These are phyloP conservation scores for Boletus semigastroideus DNA, from an alignment of 1,284 basidiomycete species.

Conservation along the genomic window DNA sequence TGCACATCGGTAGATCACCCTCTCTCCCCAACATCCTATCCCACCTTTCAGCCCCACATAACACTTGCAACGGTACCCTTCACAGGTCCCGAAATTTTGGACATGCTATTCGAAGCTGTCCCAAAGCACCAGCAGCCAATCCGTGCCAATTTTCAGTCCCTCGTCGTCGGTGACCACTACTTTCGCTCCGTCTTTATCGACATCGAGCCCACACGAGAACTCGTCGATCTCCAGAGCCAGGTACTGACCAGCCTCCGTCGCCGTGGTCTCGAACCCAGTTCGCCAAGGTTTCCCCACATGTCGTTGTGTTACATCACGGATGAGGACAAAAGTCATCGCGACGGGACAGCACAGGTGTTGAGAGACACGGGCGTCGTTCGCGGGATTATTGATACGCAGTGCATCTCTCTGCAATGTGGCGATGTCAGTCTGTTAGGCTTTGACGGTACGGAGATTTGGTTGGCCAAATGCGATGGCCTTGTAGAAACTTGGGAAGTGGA, in stretches of 20 bases:
- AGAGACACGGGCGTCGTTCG: conserved; percentile 35
- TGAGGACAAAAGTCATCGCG: conserved; percentile 46
- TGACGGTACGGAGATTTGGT: conserved; percentile 57
- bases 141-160: conserved; percentile 44
- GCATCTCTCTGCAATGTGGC: conserved; percentile 34
- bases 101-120: conserved; percentile 42
- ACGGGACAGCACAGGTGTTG: conserved; percentile 37
- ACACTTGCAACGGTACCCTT: conserved; percentile 57
- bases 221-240: conserved; percentile 48
- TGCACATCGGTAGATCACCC: conserved; percentile 13
- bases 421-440: conserved; percentile 46
- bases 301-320: conserved; percentile 71
- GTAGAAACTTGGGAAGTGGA: conserved; percentile 57
- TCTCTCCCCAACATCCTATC: conserved; percentile 43
- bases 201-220: conserved; percentile 42
- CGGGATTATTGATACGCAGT: conserved; percentile 20
- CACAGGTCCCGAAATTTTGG: conserved; percentile 10
- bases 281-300: conserved; percentile 64
- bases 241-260: conserved; percentile 42
- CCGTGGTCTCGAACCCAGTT: conserved; percentile 38
- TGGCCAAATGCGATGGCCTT: conserved; percentile 59
- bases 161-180: conserved; percentile 59
- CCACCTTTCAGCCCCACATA: conserved; percentile 63
- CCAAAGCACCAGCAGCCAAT: conserved; percentile 34
- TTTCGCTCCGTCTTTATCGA: conserved; percentile 69